Percentiles rank a stretch among this genome's conserved stretches.
phyloP scores from a whole-genome alignment of 2,329 filamentous ascomycete genomes.

The Massarina eburnea region DNA sequence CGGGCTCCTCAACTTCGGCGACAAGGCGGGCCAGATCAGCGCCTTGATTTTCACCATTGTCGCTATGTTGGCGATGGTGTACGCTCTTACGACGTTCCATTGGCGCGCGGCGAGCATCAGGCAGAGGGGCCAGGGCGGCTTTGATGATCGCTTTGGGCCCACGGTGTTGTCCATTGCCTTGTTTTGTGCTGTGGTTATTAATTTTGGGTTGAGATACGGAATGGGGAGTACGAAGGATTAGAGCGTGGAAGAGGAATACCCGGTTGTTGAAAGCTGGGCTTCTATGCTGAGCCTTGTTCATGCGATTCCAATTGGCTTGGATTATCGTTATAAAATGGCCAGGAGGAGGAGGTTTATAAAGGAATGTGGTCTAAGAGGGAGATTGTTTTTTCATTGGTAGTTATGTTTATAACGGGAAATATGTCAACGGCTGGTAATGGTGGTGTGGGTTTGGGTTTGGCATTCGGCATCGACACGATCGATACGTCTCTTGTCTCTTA shows the following conservation, averaged over 20 bases:
- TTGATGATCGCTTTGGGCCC: slow-evolving; percentile 93
- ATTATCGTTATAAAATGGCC: too few relatives aligned
- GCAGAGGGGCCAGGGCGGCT: slow-evolving; percentile 87
- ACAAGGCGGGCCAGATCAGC: slow-evolving; percentile 89
- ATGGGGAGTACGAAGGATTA: slow-evolving; percentile 22
- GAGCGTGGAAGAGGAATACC: not conserved
- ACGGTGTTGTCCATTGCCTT: slow-evolving; percentile 86
- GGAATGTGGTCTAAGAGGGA: too few relatives aligned
- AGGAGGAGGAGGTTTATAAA: too few relatives aligned
- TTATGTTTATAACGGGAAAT: too few relatives aligned
- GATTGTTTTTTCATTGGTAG: too few relatives aligned
- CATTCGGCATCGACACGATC: too few relatives aligned
- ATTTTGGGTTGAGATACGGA: slow-evolving; percentile 71
- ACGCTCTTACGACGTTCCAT: slow-evolving; percentile 92
- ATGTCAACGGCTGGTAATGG: too few relatives aligned
- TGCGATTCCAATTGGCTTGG: not conserved
- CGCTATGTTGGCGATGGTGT: slow-evolving; percentile 92
- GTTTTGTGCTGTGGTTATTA: slow-evolving; percentile 87
- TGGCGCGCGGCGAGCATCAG: slow-evolving; percentile 95
- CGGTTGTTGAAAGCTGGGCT: not conserved
- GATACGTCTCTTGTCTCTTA: too few relatives aligned
- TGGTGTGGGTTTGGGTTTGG: too few relatives aligned
- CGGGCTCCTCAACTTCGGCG: slow-evolving; percentile 97
- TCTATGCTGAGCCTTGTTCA: not conserved
- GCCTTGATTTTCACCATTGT: slow-evolving; percentile 93